A percentile compares a stretch with the other conserved stretches of the same genome.
Conservation (phyloP, 2,329 filamentous ascomycete genomes). For the Metarhizium album region DNA sequence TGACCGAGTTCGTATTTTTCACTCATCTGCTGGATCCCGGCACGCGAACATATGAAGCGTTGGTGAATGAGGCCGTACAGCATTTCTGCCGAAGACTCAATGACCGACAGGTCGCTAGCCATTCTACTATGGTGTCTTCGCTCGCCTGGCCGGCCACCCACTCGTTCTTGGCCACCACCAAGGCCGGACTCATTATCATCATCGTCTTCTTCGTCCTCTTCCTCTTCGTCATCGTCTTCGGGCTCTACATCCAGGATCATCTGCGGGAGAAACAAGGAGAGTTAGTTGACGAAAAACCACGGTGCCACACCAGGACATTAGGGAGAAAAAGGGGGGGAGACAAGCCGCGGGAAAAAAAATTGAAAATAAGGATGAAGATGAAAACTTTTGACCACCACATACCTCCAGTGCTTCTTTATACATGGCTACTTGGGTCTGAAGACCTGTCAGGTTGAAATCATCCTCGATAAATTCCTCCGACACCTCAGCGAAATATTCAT, state of each 20-base stretch:
- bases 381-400: constrained; percentile 12
- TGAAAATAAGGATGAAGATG: no score
- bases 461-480: constrained; percentile 99
- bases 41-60: constrained; percentile 91
- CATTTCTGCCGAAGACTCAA: constrained; percentile 96
- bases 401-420: constrained; percentile 96
- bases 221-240: constrained; percentile 83
- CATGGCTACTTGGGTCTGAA: constrained; percentile 93
- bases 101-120: constrained; percentile 85
- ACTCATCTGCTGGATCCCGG: constrained; percentile 97
- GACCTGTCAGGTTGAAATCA: constrained; percentile 95
- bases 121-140: constrained; percentile 74
- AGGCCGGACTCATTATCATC: constrained; percentile 56
- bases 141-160: constrained; percentile 36
- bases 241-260: constrained; percentile 99
- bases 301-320: background rate
- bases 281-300: background rate
- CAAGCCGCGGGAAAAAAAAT: background rate
- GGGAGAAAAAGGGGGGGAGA: background rate
- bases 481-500: constrained; percentile 98
- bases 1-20: constrained; percentile 97
- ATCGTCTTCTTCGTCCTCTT: constrained; percentile 68
- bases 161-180: constrained; percentile 49
- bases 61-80: constrained; percentile 98
- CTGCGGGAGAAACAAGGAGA: constrained; percentile 23